These are phyloP conservation scores for Gossypium gossypioides DNA, from an alignment of 441 rosid genomes.

Conservation along the genomic window DNA sequence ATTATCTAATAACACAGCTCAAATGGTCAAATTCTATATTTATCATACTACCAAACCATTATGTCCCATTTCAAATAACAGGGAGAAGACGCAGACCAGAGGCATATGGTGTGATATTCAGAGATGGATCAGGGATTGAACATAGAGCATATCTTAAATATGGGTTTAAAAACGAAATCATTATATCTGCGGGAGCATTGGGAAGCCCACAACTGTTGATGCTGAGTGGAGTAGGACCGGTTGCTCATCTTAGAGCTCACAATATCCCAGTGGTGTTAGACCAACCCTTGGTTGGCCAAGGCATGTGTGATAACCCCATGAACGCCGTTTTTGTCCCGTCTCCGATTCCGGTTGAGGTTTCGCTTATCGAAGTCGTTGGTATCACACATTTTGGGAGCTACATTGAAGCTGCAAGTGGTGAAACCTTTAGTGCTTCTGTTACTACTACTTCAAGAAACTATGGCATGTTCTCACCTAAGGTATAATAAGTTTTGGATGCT, in stretches of 20 bases:
- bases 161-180: conserved; percentile 48
- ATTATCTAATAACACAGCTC: not conserved
- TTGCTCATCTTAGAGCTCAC: conserved; percentile 38
- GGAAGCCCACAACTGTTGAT: conserved; percentile 84
- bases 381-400: conserved; percentile 62
- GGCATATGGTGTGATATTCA: conserved; percentile 57
- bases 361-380: conserved; percentile 77
- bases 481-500: not conserved
- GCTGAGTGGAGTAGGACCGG: conserved; percentile 79
- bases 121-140: conserved; percentile 37
- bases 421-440: conserved; percentile 38
- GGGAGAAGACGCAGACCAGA: conserved; percentile 31
- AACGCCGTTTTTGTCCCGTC: conserved; percentile 72
- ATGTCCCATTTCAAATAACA: conserved; percentile 5
- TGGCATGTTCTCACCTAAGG: conserved; percentile 72
- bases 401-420: conserved; percentile 73
- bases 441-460: conserved; percentile 28
- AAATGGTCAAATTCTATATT: too few species aligned
- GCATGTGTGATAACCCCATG: conserved; percentile 85
- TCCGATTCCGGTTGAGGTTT: conserved; percentile 64
- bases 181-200: conserved; percentile 58
- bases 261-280: conserved; percentile 51
- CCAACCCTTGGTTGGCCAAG: conserved; percentile 68
- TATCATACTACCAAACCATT: too few species aligned
- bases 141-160: conserved; percentile 50